Evolutionary conservation across 179 eudicot genomes (phyloP), one percentile per base, ranked within the genome.

Genomic region (Silene coronaria): DNA sequence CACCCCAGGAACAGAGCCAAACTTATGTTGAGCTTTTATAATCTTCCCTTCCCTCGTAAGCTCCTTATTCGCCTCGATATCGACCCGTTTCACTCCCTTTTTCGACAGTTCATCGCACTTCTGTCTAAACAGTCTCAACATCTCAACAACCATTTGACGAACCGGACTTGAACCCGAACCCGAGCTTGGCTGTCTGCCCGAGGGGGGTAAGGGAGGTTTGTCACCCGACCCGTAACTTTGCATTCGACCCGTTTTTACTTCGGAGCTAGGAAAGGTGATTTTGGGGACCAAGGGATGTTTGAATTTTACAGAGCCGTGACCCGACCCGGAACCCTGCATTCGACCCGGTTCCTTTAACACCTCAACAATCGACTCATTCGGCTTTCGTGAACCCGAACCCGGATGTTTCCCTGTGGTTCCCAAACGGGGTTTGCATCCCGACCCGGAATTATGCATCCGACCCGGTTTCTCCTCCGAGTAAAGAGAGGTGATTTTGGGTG

Each of bases 1-100:
- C 28, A 87, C 80, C 19, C 92, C 89, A 4, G 90, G 89, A 26
- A 87, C 67, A 57, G 45, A 60, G 28, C 90, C 90, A 30, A 86
- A 21, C 60, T 19, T 46, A 26, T 21, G 17, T 4, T 73, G 12
- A 11, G n/a, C 17, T 5, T 53, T 70, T 26, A 17, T n/a, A 0
- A 78, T 30, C 32, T 66, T 66, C 16, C 75, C 75, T 67, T 78
- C 82, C 1, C 24, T 19, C 21, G 0, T 72, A 5, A 78, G 58
- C 12, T 75, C 79, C 0, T 5, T n/a, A 46, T 70, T 12, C 24
- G 12, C 45, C 45, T 7, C 45, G 2, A 9, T 38, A 38, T 38
- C 45, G 9, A 38, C 45, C 45, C 45, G 8, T 38, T 38, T 38
- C 11, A 38, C 45, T 38, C 45, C 45, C 12, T 38, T 42, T 11